Base-by-base conservation (phyloP, 2,329 filamentous ascomycete species). In the Claviceps fusiformis region DNA sequence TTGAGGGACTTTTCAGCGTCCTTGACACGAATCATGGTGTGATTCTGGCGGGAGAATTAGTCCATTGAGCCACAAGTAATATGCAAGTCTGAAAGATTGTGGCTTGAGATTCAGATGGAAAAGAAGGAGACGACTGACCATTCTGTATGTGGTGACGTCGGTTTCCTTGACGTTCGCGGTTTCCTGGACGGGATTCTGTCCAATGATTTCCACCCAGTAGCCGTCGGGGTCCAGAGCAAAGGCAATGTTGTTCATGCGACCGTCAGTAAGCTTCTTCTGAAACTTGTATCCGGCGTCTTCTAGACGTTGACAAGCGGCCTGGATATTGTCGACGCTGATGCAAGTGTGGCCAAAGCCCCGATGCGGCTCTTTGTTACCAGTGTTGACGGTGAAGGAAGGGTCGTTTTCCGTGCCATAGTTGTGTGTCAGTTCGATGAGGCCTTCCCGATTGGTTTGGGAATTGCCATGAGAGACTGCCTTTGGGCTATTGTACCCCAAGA, bases 11-110 rank as follows among this genome's bases (percentile, higher is more conserved):
- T 83, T 66, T 88, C 78, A 29, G 78, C 75, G 62, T 88, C 83
- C 74, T 96, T 97, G 72, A 97, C 86, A 35, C 93, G 87, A 62
- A 98, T 81, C 93, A 97, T 97, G 55, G 87, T 90, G 73, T 93
- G 88, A 73, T 93, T 91, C 82, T 86, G 46, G 7, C 10, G n/a
- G 9, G 45, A 46, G 24, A 1, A 24, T 56, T 44, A 45, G 37
- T 17, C 6, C 7, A 27, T 39, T 37, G n/a, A 13, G 27, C 35
- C 33, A 33, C 15, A 9, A 5, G 33, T 13, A 7, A 27, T 19
- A n/a, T 17, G 15, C 44, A 19, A 15, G 15, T 29, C 45, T 1
- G 10, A 29, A 19, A 3, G 13, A 17, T 29, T 9, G 15, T 8
- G 24, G 15, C 5, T 29, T 4, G 15, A 8, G 24, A 15, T 31